Conservation (phyloP, 2,329 filamentous ascomycete species). For the Coleophoma eucalyptorum region DNA sequence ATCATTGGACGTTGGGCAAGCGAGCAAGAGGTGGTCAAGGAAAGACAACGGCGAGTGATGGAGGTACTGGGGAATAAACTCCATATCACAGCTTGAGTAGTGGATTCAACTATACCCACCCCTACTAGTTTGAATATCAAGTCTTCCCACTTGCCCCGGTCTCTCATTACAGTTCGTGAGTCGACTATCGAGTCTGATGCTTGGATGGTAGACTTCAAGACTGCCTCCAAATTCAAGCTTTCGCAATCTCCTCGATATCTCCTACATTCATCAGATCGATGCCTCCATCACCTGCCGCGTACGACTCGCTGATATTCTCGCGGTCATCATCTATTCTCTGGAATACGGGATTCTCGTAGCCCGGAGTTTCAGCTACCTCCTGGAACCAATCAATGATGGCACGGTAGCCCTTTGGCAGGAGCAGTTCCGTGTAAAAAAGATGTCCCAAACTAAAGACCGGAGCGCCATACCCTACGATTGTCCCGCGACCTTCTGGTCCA, state of each 20-base stretch:
- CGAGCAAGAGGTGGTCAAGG: constrained; percentile 27
- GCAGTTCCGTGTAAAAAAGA: constrained; percentile 51
- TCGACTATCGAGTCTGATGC: too few relatives aligned
- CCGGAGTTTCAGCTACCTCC: constrained; percentile 43
- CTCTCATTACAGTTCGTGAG: too few relatives aligned
- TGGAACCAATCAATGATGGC: constrained; percentile 59
- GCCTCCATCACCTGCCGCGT: too few relatives aligned
- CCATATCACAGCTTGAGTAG: too few relatives aligned
- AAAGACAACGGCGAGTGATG: constrained; percentile 20
- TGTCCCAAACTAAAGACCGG: constrained; percentile 70
- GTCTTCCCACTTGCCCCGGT: too few relatives aligned
- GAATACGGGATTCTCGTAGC: constrained; percentile 31
- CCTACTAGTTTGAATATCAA: too few relatives aligned
- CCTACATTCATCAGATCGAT: neutral
- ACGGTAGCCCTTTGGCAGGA: constrained; percentile 52
- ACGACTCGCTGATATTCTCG: constrained; percentile 1
- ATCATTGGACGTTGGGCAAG: constrained; percentile 28
- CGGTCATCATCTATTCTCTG: constrained; percentile 10
- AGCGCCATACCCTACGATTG: constrained; percentile 46
- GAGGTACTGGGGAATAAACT: constrained; percentile 12
- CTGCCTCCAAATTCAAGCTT: constrained; percentile 11
- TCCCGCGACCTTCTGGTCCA: constrained; percentile 37
- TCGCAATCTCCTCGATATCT: neutral
- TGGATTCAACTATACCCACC: too few relatives aligned
- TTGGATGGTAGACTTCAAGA: too few relatives aligned